Evolutionary conservation across 192 early-diverging fungal species (phyloP).

Genomic region (Umbelopsis ramanniana): DNA sequence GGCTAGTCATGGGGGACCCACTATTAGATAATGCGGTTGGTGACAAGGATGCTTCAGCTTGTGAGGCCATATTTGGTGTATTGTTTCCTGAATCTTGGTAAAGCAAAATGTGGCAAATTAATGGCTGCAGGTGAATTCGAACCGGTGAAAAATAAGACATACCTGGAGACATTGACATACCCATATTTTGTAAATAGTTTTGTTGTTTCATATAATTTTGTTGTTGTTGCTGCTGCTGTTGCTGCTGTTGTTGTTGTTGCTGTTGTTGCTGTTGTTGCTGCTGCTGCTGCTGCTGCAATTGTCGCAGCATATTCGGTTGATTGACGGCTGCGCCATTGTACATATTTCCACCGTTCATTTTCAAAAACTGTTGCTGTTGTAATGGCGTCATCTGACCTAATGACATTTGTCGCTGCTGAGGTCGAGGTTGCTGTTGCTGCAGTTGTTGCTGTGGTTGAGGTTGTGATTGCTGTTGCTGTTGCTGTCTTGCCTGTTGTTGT

Average conservation of each 20-base stretch:
- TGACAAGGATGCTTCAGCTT: conserved; percentile 22
- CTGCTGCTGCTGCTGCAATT: conserved; percentile 16
- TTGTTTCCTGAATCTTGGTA: conserved; percentile 4
- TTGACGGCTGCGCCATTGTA: conserved; percentile 20
- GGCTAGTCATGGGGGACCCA: background rate
- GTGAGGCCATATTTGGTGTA: background rate
- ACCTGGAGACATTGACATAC: background rate
- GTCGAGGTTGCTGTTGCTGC: conserved; percentile 12
- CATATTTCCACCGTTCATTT: conserved; percentile 16
- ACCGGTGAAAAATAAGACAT: background rate
- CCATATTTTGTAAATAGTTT: conserved; percentile 30
- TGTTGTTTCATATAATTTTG: conserved; percentile 28
- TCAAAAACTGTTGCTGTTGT: conserved; percentile 23
- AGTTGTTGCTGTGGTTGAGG: conserved; percentile 11
- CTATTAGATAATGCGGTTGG: conserved; percentile 16
- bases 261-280: conserved; percentile 16
- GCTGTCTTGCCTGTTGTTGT: conserved; percentile 23
- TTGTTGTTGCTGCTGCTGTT: conserved; percentile 28
- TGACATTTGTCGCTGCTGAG: conserved; percentile 34
- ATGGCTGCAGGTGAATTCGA: background rate
- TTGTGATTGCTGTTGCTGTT: conserved; percentile 14
- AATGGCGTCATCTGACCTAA: conserved; percentile 6
- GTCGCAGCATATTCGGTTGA: conserved; percentile 27
- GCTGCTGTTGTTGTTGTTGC: conserved; percentile 9
- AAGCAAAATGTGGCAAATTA: background rate